Base-by-base conservation (phyloP, 2,329 filamentous ascomycete species). In the Verticillium isaacii region DNA sequence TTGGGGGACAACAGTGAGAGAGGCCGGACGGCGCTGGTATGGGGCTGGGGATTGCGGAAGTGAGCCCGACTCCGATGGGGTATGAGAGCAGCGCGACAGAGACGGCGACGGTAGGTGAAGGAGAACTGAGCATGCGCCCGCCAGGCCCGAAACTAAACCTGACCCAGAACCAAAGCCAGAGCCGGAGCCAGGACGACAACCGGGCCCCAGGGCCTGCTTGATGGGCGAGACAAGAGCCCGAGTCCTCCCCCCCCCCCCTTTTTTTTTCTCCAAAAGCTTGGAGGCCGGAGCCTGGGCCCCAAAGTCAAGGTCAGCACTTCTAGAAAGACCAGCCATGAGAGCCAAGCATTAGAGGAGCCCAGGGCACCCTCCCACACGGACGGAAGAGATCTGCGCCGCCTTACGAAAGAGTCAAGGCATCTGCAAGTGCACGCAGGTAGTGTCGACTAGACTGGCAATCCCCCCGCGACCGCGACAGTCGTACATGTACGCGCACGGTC, bases 21-120 rank as follows among this genome's bases (percentile, higher is more conserved):
- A 56, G 54, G 54, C 32, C 32, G 54, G 25, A 56, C 54, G 54
- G 54, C 54, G 54, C 29, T 34, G 54, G 54, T 56, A 56, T 56
- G 54, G 54, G 54, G 57, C 60, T 61, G 45, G 61, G 61, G 55
- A 50, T 60, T 58, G 34, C 61, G 62, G 56, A 52, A 17, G 11
- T 6, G 14, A 39, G 60, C 34, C 62, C 62, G 62, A 58, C 58
- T 61, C 62, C 62, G 61, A 60, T 50, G 61, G 37, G 15, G n/a
- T 52, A 19, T 58, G 32, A 34, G 25, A 50, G 29, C 29, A 61
- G 55, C 61, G 32, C 52, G 54, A 57, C 55, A 56, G 60, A 34
- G 56, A 39, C 39, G 52, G 45, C 29, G 25, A 41, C 11, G 45
- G 55, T 59, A 23, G 32, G 17, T 41, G 32, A 41, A 50, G 54